A percentile compares a stretch with the other conserved stretches of the same genome.
Evolutionary conservation across 495 filamentous ascomycete species (phyloP).

Genomic region (Haplographium delicatum): DNA sequence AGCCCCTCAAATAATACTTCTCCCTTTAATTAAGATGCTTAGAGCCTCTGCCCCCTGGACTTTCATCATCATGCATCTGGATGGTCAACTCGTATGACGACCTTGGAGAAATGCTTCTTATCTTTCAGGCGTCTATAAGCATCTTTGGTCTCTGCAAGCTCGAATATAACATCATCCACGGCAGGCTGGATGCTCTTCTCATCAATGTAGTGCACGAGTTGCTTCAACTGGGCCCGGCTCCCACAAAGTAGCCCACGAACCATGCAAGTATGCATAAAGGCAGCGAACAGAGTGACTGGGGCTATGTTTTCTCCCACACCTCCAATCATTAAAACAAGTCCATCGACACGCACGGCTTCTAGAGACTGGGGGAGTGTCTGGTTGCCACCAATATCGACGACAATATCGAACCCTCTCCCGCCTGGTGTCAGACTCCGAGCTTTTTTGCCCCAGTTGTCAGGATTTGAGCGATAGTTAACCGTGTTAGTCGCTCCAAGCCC

Average conservation of each 20-base stretch:
- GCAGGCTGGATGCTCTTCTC: constrained; percentile 17
- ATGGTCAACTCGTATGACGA: constrained; percentile 16
- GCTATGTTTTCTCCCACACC: constrained; percentile 1
- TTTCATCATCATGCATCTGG: too few relatives aligned
- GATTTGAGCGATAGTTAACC: constrained; percentile 13
- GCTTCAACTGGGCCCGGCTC: constrained; percentile 10
- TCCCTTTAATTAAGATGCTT: too few relatives aligned
- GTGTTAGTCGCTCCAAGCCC: constrained; percentile 14
- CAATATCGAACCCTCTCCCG: constrained; percentile 13
- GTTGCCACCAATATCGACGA: constrained; percentile 16
- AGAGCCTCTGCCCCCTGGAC: too few relatives aligned
- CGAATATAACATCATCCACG: constrained; percentile 19
- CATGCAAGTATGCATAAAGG: constrained; percentile 13
- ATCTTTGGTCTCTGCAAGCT: constrained; percentile 14
- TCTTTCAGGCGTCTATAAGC: constrained; percentile 11
- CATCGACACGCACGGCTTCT: constrained; percentile 1
- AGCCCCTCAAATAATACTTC: too few relatives aligned
- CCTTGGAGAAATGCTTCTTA: constrained; percentile 22
- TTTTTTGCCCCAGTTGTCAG: constrained; percentile 8
- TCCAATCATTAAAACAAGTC: background rate
- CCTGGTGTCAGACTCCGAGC: constrained; percentile 13
- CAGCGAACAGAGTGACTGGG: constrained; percentile 5
- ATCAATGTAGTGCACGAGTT: constrained; percentile 15
- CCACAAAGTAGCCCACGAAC: constrained; percentile 12
- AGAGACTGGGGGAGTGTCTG: constrained; percentile 7